Conservation (phyloP, 1,284 basidiomycete genomes). For the Cutaneotrichosporon cutaneum region DNA sequence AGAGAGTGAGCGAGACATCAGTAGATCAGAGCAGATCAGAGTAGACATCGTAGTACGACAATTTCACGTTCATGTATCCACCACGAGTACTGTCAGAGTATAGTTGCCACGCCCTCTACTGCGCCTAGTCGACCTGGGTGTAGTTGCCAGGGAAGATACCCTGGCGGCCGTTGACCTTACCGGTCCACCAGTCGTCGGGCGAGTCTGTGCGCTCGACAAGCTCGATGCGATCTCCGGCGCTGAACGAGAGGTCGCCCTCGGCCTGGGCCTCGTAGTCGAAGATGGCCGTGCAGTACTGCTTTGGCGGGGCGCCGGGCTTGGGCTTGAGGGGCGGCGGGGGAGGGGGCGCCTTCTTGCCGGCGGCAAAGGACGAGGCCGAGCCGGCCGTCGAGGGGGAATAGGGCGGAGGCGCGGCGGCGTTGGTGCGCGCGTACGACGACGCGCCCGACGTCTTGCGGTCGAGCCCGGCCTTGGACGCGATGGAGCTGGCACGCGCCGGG, state of each 20-base stretch:
- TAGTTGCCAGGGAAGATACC: constrained; percentile 88
- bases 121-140: constrained; percentile 43
- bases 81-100: neutral
- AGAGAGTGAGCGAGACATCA: neutral
- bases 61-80: constrained; percentile 5
- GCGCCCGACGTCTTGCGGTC: constrained; percentile 52
- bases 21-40: neutral
- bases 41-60: constrained; percentile 1
- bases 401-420: constrained; percentile 49
- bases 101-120: neutral
- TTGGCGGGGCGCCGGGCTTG: constrained; percentile 63
- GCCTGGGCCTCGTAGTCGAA: constrained; percentile 96
- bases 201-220: constrained; percentile 80
- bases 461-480: constrained; percentile 46
- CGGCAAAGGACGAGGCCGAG: constrained; percentile 49
- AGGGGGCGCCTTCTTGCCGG: constrained; percentile 76
- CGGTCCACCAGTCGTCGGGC: constrained; percentile 98
- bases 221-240: constrained; percentile 89
- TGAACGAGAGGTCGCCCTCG: constrained; percentile 90
- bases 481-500: constrained; percentile 49
- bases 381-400: constrained; percentile 27
- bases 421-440: constrained; percentile 44
- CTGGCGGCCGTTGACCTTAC: constrained; percentile 74
- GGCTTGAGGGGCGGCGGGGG: constrained; percentile 78
- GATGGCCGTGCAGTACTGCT: constrained; percentile 82